A percentile compares a stretch with the other conserved stretches of the same genome.
phyloP scores from a whole-genome alignment of 1,284 basidiomycete species.

The Takashimella tepidaria region DNA sequence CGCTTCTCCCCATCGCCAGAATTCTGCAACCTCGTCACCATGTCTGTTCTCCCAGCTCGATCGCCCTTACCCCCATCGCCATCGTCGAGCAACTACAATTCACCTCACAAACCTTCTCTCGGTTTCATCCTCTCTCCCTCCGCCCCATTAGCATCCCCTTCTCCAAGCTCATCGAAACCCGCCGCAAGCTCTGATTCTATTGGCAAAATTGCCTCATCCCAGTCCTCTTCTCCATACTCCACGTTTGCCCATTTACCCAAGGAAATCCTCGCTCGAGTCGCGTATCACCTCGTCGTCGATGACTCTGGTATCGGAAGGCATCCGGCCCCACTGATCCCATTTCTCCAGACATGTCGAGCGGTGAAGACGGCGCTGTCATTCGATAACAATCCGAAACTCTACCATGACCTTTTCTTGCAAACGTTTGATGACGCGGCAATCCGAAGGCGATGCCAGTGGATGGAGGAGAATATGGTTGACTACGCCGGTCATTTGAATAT shows the following conservation, averaged over 20 bases:
- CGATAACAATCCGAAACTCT: slow-evolving; percentile 46
- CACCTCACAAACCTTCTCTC: slow-evolving; percentile 28
- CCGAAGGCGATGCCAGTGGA: slow-evolving; percentile 30
- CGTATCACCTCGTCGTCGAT: slow-evolving; percentile 28
- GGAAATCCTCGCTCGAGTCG: slow-evolving; percentile 26
- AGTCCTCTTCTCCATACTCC: not conserved
- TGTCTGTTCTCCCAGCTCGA: not conserved
- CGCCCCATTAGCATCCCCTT: slow-evolving; percentile 9
- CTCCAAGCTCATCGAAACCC: slow-evolving; percentile 8
- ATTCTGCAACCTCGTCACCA: no score
- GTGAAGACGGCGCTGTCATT: slow-evolving; percentile 41
- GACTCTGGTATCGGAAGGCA: slow-evolving; percentile 14
- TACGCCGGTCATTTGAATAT: slow-evolving; percentile 7
- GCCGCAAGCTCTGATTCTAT: not conserved
- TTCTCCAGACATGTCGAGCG: slow-evolving; percentile 30
- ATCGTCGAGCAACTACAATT: not conserved
- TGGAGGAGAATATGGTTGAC: slow-evolving; percentile 19
- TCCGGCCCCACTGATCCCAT: slow-evolving; percentile 30
- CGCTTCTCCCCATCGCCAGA: no score
- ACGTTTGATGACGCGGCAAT: slow-evolving; percentile 44
- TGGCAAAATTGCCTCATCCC: not conserved
- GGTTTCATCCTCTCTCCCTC: slow-evolving; percentile 31
- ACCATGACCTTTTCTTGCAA: slow-evolving; percentile 38
- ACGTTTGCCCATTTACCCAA: slow-evolving; percentile 21
- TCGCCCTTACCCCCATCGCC: not conserved